phyloP scores from a whole-genome alignment of 176 grass and related monocot species.

The Echinochloa phyllopogon region DNA sequence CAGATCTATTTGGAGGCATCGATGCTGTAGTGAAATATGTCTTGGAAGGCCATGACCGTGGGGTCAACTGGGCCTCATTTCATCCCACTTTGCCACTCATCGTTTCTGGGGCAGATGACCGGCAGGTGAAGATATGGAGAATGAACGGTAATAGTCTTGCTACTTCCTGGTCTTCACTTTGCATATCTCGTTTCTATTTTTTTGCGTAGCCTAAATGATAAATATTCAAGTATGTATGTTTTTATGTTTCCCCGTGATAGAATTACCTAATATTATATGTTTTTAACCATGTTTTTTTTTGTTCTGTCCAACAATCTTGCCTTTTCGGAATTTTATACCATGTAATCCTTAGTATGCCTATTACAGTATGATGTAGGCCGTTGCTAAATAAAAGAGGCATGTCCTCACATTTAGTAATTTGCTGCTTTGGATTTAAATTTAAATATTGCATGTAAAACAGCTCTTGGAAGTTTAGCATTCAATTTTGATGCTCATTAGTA shows the following conservation, averaged over 20 bases:
- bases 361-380: slow-evolving; percentile 1
- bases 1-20: slow-evolving; percentile 72
- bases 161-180: background rate
- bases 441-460: background rate
- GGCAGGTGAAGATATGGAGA: slow-evolving; percentile 81
- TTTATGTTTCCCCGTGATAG: slow-evolving; percentile 3
- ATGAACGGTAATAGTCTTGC: slow-evolving; percentile 68
- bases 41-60: slow-evolving; percentile 85
- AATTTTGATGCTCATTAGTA: background rate
- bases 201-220: background rate
- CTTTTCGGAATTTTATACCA: background rate
- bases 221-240: background rate
- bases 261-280: background rate
- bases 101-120: slow-evolving; percentile 81
- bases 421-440: background rate
- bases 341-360: background rate
- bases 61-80: slow-evolving; percentile 86
- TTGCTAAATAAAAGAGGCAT: slow-evolving; percentile 3
- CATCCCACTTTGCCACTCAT: slow-evolving; percentile 75
- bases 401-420: background rate
- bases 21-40: slow-evolving; percentile 84
- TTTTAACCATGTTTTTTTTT: background rate
- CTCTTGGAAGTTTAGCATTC: background rate
- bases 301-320: slow-evolving; percentile 7
- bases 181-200: background rate